Base-by-base conservation (phyloP, 2,329 filamentous ascomycete species). In the Talaromyces sp. region DNA sequence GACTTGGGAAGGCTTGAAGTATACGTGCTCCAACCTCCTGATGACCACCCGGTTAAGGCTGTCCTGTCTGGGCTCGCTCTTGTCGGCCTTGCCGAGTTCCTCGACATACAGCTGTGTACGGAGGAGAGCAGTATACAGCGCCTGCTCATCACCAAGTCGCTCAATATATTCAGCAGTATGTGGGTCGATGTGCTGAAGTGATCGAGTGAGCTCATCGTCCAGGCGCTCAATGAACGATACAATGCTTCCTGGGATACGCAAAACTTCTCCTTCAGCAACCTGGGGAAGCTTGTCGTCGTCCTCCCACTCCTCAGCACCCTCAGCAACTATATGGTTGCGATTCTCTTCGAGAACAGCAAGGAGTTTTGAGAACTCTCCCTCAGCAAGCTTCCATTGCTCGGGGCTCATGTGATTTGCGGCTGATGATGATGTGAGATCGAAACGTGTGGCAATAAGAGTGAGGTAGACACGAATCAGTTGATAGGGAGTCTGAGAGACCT, bases 101-200 rank as follows among this genome's bases (percentile, higher is more conserved):
- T 99, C 94, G 62, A 92, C 88, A 78, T 99, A 99, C 60, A 96
- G 82, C 68, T 91, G 82, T 48, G 89, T 86, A 63, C 91, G 89
- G 72, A 97, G 88, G 73, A 99, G 89, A 76, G 91, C 88, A 76
- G 90, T 91, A 81, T 99, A 99, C 53, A 99, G 81, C 51, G 87
- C 80, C 62, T 88, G 88, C 79, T 99, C 94, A 68, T 99, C 94
- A 57, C 89, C 88, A 60, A 99, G 80, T 60, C 95, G 86, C 73
- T 99, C 94, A 62, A 99, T 96, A 72, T 99, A 99, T 78, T 99
- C 94, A 31, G 94, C 94, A 40, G 94, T 99, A 78, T 99, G 94
- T 58, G 94, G 95, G 73, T 99, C 94, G 70, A 99, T 97, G 76
- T 88, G 89, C 77, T 99, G 94, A 54, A 99, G 82, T n/a, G 94